Base-by-base conservation (phyloP, 495 filamentous ascomycete species). In the Durotheca rogersii region DNA sequence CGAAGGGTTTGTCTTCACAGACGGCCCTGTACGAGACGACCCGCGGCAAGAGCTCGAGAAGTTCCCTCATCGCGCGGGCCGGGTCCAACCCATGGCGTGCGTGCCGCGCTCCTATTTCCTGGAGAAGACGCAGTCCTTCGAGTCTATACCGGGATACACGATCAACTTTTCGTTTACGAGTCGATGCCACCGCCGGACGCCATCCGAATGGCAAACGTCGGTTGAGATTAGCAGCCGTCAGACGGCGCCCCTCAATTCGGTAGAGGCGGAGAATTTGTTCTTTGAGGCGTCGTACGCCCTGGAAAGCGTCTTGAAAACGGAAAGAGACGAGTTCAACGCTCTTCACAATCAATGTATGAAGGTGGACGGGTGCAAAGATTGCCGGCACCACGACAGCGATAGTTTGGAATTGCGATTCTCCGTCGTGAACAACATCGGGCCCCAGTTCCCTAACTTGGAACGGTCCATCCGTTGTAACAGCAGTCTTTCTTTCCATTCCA, bases 361-460 rank as follows among this genome's bases (percentile, higher is more conserved):
- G 21, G 29, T 61, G 33, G 61, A 64, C 12, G 47, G 45, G 7
- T 58, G 41, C 4, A 42, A 42, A 21, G 56, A 65, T 32, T 69
- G 64, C 50, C 61, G 58, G 16, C 60, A 67, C 15, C 64, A 62
- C 7, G 62, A 69, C 18, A 62, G 54, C 17, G 64, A 70, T 20
- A 65, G 67, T 0, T 50, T 77, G 6, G 56, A 70, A 37, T 56
- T 77, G 18, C 53, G 61, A 19, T 37, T 77, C 32, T 62, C 64
- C 11, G 47, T 75, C 5, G 21, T 47, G n/a, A 77, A 77, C 47
- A 71, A 72, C 36, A 56, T 75, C 6, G 72, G 72, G 0, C 69
- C 72, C 3, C 23, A 53, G 6, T 70, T 69, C 41, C 53, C 50
- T 29, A 58, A 66, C 17, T 32, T 73, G 16, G 57, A 64, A 17